Base-by-base conservation (phyloP, 2,329 filamentous ascomycete species). In the Colletotrichum musae region DNA sequence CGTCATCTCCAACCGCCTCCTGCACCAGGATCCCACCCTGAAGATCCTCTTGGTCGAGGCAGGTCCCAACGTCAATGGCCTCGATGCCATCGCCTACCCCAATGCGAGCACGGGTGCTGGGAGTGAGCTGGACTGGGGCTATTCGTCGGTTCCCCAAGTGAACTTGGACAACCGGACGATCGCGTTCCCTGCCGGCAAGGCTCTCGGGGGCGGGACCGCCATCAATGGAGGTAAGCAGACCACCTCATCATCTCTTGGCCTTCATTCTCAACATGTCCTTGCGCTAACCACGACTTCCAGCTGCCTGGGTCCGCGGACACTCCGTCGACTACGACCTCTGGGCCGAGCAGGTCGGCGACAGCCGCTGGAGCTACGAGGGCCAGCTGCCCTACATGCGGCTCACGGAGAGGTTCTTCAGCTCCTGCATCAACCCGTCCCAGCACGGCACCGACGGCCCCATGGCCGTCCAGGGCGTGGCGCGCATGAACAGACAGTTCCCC, bases 321-420 rank as follows among this genome's bases (percentile, higher is more conserved):
- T 74, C 76, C 1, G 74, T 75, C 4, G 85, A 86, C 70, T 87
- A 83, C 69, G 79, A 87, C 18, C 76, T 80, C 47, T 87, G 85
- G 86, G 63, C 74, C 12, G 50, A 74, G 13, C 28, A 74, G 18
- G 71, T 78, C 26, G 47, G 58, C 1, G 84, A 87, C 61, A 43
- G 78, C 1, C 74, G 77, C 3, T 89, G 86, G 79, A 81, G 80
- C 67, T 85, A 84, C 66, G 74, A 83, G 4, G 80, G 79, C 12
- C 78, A 87, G 47, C 77, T 84, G 13, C 82, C 82, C 2, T 88
- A 84, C 74, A 80, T 86, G 65, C 75, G 75, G 36, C 83, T 81
- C 67, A 73, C 77, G 0, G 83, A 85, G 68, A 70, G 66, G 15
- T 73, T 74, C 16, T 77, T 78, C 16, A 72, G 74, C 28, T 45